Conservation (phyloP, 208 protist genomes). For the Endotrypanum monterogeii region DNA sequence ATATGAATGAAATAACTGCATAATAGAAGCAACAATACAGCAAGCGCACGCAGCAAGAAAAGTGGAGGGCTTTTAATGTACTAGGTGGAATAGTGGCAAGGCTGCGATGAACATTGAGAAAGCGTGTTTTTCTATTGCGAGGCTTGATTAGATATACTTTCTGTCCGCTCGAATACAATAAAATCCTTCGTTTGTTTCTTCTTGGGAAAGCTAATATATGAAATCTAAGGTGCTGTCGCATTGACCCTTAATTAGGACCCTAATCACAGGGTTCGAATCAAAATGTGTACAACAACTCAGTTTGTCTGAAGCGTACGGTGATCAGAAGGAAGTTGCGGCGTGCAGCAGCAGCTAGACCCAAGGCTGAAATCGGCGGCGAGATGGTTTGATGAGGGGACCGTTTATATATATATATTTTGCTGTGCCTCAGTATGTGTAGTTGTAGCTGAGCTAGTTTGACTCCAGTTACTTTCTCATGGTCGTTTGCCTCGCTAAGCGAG, state of each 20-base stretch:
- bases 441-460: neutral
- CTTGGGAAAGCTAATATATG: neutral
- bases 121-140: too few relatives aligned
- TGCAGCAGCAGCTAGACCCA: neutral
- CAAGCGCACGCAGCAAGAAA: neutral
- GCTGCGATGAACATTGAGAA: neutral
- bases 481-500: neutral
- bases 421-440: neutral
- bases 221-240: neutral
- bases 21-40: neutral
- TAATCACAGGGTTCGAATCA: too few relatives aligned
- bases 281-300: neutral
- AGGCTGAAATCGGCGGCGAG: too few relatives aligned
- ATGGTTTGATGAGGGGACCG: neutral
- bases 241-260: neutral
- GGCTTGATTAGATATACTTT: neutral
- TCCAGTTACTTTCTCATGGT: neutral
- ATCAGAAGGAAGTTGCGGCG: neutral
- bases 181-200: neutral
- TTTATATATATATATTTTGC: too few relatives aligned
- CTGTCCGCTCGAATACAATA: neutral
- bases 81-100: neutral
- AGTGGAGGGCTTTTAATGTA: neutral
- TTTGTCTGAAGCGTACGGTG: neutral
- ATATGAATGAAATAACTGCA: neutral